Base-by-base conservation (phyloP, 139 green algal species). In the Chlamydomonas sp. region DNA sequence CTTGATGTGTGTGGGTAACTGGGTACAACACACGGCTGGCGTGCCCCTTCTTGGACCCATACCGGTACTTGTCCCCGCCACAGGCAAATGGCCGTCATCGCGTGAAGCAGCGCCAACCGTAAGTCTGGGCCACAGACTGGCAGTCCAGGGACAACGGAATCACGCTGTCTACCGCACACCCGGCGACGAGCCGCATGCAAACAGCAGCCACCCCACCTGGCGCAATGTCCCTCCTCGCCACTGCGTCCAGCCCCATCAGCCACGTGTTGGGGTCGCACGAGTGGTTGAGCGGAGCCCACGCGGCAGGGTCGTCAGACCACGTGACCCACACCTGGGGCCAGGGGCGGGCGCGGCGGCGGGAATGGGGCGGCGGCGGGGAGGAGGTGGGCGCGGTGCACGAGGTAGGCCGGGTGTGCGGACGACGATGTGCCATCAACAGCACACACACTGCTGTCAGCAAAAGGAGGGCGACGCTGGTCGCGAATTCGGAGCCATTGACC, bases 231-330 rank as follows among this genome's bases (percentile, higher is more conserved):
- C 84, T 73, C 14, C 88, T 63, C n/a, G 88, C 88, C 81, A 91
- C 83, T 14, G 83, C 61, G 79, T 91, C 72, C 62, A 91, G 67
- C 4, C 84, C 88, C 63, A 67, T 10, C 57, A 89, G 78, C 88
- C 83, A 89, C 14, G 63, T 71, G 71, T 89, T 91, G 57, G 88
- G 88, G 73, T 91, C 84, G 66, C 88, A 91, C 59, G 59, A 80
- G 83, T 91, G 88, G 68, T 91, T 88, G 17, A 91, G 49, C 4
- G 88, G 88, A 58, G 75, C 17, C 83, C 84, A 91, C 3, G 71
- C 63, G 20, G 85, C 59, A n/a, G 88, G 88, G 81, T 91, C 84
- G 15, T 87, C 73, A 17, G 71, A 71, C 83, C 88, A 88, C 6
- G 84, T 91, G 17, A 91, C 72, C 57, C 68, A 91, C 14, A 87